phyloP scores from a whole-genome alignment of 495 filamentous ascomycete species.

The Aspergillus conjunctus region DNA sequence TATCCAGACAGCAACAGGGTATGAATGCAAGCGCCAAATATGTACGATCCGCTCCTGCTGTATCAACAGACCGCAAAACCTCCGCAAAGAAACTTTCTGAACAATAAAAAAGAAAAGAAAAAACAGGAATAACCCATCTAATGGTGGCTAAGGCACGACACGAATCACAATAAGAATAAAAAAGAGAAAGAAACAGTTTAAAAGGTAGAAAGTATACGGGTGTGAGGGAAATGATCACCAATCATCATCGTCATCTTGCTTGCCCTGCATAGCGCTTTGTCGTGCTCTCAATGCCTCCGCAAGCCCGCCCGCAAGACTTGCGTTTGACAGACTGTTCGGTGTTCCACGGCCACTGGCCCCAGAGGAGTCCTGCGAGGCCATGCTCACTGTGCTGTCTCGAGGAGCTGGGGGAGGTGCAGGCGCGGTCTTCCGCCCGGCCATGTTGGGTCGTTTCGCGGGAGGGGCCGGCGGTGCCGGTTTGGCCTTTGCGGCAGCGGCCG shows the following conservation, averaged over 20 bases:
- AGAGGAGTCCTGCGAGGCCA: conserved; percentile 62
- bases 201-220: conserved; percentile 33
- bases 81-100: background rate
- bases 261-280: conserved; percentile 69
- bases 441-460: conserved; percentile 79
- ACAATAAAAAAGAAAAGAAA: conserved; percentile 11
- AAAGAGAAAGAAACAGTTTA: conserved; percentile 14
- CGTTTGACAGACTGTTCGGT: conserved; percentile 65
- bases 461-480: conserved; percentile 82
- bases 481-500: conserved; percentile 55
- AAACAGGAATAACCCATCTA: conserved; percentile 17
- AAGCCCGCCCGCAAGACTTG: conserved; percentile 78
- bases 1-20: conserved; percentile 19
- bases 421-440: conserved; percentile 64
- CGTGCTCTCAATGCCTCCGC: conserved; percentile 78
- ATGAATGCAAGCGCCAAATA: conserved; percentile 18
- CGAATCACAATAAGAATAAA: conserved; percentile 9
- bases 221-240: conserved; percentile 22
- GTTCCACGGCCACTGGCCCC: conserved; percentile 69
- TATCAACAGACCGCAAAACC: conserved; percentile 7
- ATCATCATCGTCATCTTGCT: conserved; percentile 68
- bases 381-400: conserved; percentile 71
- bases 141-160: conserved; percentile 15
- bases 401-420: conserved; percentile 63
- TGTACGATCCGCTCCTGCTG: conserved; percentile 17